phyloP scores from a whole-genome alignment of 148 eudicot genomes.

The Limonium bicolor region DNA sequence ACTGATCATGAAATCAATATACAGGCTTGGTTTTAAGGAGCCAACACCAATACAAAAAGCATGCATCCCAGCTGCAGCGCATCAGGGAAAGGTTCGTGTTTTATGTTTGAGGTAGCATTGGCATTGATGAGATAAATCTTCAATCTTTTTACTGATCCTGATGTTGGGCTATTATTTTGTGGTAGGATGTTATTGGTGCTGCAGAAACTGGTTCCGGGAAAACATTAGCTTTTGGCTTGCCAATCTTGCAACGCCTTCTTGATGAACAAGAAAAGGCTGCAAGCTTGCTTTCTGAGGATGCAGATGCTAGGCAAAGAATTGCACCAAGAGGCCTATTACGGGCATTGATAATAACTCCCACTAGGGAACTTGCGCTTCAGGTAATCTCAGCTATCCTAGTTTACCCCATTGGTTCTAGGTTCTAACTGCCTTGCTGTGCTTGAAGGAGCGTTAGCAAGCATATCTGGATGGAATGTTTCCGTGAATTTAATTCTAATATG shows the following conservation, averaged over 20 bases:
- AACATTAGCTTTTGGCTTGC: conserved; percentile 97
- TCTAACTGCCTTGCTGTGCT: no score
- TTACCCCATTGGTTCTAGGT: no score
- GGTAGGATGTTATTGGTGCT: conserved; percentile 98
- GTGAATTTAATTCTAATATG: no score
- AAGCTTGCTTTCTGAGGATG: conserved; percentile 27
- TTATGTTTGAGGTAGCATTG: background rate
- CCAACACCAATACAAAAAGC: conserved; percentile 95
- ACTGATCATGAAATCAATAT: conserved; percentile 60
- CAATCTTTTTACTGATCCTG: background rate
- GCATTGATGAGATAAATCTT: background rate
- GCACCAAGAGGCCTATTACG: conserved; percentile 50
- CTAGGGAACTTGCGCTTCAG: conserved; percentile 98
- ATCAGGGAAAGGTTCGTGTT: conserved; percentile 82
- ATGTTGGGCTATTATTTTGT: conserved; percentile 3
- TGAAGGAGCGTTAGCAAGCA: no score
- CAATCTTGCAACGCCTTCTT: conserved; percentile 86
- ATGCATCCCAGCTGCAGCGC: conserved; percentile 94
- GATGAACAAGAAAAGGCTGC: conserved; percentile 79
- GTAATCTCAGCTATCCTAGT: no score
- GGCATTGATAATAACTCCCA: conserved; percentile 82
- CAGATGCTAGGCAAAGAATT: conserved; percentile 34
- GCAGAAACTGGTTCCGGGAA: conserved; percentile 99
- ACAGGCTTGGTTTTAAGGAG: conserved; percentile 70
- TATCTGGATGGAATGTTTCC: no score